Base-by-base conservation (phyloP, 495 filamentous ascomycete genomes). In the Astrocystis sublimbata region DNA sequence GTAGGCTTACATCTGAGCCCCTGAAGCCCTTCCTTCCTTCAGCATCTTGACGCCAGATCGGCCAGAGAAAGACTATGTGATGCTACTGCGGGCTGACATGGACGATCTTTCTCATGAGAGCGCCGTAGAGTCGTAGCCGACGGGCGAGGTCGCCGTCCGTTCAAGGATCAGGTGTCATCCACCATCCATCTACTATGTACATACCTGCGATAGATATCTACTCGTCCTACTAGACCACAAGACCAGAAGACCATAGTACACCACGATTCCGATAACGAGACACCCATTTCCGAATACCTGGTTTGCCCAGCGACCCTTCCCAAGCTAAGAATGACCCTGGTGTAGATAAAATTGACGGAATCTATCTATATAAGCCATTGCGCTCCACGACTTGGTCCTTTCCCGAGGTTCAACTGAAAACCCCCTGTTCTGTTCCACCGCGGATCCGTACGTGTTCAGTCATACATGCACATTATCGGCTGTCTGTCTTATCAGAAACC, bases 231-330 rank as follows among this genome's bases (percentile, higher is more conserved):
- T n/a, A n/a, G n/a, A n/a, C n/a, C n/a, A n/a, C n/a, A n/a, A n/a
- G n/a, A n/a, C n/a, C n/a, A n/a, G n/a, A 36, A 6, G 33, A 36
- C 6, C 33, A 6, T 6, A 36, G 6, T 33, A 23, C 50, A 23
- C 9, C 7, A 40, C 31, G 21, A 10, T 36, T 35, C 21, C 31
- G 35, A 42, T 12, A 28, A 10, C 40, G 54, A 57, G 23, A 45
- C 28, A 45, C 49, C 26, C 54, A 42, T 53, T 53, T 61, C 58
- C 58, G 58, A 53, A 43, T 35, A 61, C 47, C 58, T 53, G 58
- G 58, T 42, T 61, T 53, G 38, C 12, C 36, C 26, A 58, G 36
- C 55, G 41, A 31, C 30, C 28, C 30, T 47, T 15, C 36, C 55
- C 30, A 33, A 6, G 49, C 30, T 52, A 52, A 35, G 19, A 33